phyloP scores from a whole-genome alignment of 495 filamentous ascomycete species.

The Trichoderma asperelloides region DNA sequence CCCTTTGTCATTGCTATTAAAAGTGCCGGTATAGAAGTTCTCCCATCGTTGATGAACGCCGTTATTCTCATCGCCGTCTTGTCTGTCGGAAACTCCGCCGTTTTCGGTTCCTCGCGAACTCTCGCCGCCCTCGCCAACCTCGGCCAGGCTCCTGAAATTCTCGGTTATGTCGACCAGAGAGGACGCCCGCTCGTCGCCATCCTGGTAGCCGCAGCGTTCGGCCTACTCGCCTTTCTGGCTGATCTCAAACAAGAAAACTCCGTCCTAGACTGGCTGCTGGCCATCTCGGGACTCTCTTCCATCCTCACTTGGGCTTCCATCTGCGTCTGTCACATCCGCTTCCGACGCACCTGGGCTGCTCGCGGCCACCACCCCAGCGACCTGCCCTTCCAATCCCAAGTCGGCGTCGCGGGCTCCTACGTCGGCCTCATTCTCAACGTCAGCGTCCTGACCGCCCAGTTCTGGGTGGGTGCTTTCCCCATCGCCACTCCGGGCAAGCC shows the following conservation, averaged over 20 bases:
- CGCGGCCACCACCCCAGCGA: constrained; percentile 65
- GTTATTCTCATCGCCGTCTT: constrained; percentile 84
- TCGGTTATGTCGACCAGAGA: constrained; percentile 75
- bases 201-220: constrained; percentile 54
- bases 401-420: constrained; percentile 76
- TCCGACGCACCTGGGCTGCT: constrained; percentile 67
- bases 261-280: constrained; percentile 82
- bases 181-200: constrained; percentile 76
- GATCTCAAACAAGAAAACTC: constrained; percentile 52
- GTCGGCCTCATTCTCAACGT: constrained; percentile 71
- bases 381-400: constrained; percentile 70
- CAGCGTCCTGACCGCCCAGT: constrained; percentile 81
- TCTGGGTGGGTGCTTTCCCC: constrained; percentile 86
- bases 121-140: constrained; percentile 81
- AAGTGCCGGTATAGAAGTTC: constrained; percentile 63
- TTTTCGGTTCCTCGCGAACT: constrained; percentile 82
- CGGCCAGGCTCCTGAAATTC: constrained; percentile 64
- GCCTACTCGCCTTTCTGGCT: constrained; percentile 72
- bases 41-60: constrained; percentile 80
- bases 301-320: constrained; percentile 94
- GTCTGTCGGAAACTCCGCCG: constrained; percentile 77
- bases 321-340: constrained; percentile 83
- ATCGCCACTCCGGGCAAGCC: constrained; percentile 40
- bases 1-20: constrained; percentile 87
- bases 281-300: constrained; percentile 76